These are phyloP conservation scores for Boletus sp. DNA, from an alignment of 768 basidiomycete species.

Conservation along the genomic window DNA sequence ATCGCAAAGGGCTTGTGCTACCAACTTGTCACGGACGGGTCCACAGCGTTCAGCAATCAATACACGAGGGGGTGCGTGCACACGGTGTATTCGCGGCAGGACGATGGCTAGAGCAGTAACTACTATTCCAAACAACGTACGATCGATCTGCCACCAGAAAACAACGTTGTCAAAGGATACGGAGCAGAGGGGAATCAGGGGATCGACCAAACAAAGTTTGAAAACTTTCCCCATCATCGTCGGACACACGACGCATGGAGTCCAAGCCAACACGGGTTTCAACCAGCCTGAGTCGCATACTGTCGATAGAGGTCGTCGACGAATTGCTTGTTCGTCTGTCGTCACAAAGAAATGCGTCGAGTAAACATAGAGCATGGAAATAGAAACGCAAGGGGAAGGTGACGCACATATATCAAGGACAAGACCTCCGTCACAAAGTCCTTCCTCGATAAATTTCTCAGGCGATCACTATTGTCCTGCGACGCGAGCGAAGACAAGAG, in stretches of 20 bases:
- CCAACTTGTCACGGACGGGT: neutral
- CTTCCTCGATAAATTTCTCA: constrained; percentile 41
- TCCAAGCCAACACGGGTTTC: neutral
- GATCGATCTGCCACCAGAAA: constrained; percentile 2
- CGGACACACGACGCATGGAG: neutral
- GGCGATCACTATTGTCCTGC: constrained; percentile 14
- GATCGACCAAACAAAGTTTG: neutral
- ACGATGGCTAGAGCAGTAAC: constrained; percentile 6
- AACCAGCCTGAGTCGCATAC: constrained; percentile 34
- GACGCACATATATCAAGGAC: constrained; percentile 57
- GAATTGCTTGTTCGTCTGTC: constrained; percentile 62
- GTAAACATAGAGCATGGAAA: neutral
- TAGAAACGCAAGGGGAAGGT: neutral
- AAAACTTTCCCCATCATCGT: neutral
- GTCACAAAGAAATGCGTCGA: neutral
- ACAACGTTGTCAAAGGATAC: constrained; percentile 1
- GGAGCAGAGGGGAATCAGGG: neutral
- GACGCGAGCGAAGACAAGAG: constrained; percentile 24
- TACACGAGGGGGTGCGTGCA: neutral
- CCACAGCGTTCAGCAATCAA: neutral
- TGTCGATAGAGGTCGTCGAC: constrained; percentile 59
- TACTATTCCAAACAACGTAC: constrained; percentile 1
- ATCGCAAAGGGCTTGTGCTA: too few relatives aligned
- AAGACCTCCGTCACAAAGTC: constrained; percentile 59
- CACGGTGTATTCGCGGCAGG: constrained; percentile 13